Evolutionary conservation across 2,329 filamentous ascomycete species (phyloP).

Genomic region (Calcarisporium arbuscula): DNA sequence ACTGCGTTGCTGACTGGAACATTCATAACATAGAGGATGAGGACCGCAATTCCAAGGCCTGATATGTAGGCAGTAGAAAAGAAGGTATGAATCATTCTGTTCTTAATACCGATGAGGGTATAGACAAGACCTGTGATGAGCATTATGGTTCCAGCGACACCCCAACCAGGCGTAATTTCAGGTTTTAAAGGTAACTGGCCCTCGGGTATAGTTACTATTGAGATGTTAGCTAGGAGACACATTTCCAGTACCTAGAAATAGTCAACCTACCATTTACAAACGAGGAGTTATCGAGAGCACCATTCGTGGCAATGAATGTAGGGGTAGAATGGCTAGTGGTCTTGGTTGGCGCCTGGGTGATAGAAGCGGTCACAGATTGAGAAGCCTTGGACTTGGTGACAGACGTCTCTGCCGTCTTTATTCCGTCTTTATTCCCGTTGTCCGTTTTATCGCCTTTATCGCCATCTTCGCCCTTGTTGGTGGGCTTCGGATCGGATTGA

Average conservation of each 20-base stretch:
- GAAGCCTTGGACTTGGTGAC: slow-evolving; percentile 10
- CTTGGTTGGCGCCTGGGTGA: slow-evolving; percentile 1
- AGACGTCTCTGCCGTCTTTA: slow-evolving; percentile 11
- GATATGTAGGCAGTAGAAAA: slow-evolving; percentile 71
- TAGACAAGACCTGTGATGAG: slow-evolving; percentile 66
- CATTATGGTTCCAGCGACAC: slow-evolving; percentile 70
- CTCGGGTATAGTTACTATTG: slow-evolving; percentile 36
- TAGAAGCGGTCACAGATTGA: too few relatives aligned
- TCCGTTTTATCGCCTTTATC: not conserved
- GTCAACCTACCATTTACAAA: slow-evolving; percentile 27
- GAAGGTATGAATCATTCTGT: slow-evolving; percentile 71
- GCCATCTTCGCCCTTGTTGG: slow-evolving; percentile 1
- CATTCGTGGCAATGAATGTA: slow-evolving; percentile 8
- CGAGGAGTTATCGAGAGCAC: slow-evolving; percentile 19
- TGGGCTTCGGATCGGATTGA: not conserved
- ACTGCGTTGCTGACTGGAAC: slow-evolving; percentile 67
- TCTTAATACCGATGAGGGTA: slow-evolving; percentile 75
- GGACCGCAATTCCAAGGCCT: slow-evolving; percentile 67
- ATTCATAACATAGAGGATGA: slow-evolving; percentile 85
- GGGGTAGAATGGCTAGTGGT: slow-evolving; percentile 4
- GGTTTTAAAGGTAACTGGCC: slow-evolving; percentile 66
- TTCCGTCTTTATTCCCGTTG: slow-evolving; percentile 8
- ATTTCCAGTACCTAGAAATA: too few relatives aligned
- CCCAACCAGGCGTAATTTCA: slow-evolving; percentile 71
- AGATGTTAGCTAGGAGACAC: too few relatives aligned